Conservation (phyloP, 2,329 filamentous ascomycete genomes). For the Scolecobasidium constrictum region DNA sequence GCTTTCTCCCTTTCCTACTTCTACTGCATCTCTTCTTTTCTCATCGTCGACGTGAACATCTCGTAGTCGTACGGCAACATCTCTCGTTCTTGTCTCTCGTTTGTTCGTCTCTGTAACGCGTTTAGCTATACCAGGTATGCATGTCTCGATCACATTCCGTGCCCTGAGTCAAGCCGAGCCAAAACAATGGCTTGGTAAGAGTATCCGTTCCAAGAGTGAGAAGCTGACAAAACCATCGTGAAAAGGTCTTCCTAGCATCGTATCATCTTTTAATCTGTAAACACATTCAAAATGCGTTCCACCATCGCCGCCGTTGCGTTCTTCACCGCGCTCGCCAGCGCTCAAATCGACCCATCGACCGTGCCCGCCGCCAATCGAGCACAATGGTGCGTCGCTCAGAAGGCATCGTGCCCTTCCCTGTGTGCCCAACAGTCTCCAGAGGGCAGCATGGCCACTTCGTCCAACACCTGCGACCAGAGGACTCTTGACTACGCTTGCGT, state of each 20-base stretch:
- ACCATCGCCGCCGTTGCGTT: slow-evolving; percentile 42
- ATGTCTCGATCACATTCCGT: neutral
- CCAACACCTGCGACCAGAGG: slow-evolving; percentile 56
- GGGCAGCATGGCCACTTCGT: slow-evolving; percentile 35
- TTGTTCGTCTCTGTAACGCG: neutral
- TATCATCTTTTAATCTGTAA: neutral
- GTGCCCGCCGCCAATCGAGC: slow-evolving; percentile 43
- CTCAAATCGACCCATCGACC: slow-evolving; percentile 51
- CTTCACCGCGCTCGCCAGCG: slow-evolving; percentile 39
- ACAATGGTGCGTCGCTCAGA: slow-evolving; percentile 56
- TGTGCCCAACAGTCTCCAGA: slow-evolving; percentile 49
- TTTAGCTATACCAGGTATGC: neutral
- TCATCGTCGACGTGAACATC: neutral
- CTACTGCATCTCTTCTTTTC: neutral
- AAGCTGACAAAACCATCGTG: too few species aligned
- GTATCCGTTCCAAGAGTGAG: too few species aligned
- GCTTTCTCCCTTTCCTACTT: neutral
- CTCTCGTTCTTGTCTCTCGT: neutral
- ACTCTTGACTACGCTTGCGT: slow-evolving; percentile 60
- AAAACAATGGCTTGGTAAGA: too few species aligned
- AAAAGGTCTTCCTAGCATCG: too few species aligned
- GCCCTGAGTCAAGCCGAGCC: too few species aligned
- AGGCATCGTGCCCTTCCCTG: slow-evolving; percentile 57
- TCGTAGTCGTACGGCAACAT: neutral
- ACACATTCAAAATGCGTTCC: slow-evolving; percentile 26